Base-by-base conservation (phyloP, 768 basidiomycete species). In the Leccinellum albellum region DNA sequence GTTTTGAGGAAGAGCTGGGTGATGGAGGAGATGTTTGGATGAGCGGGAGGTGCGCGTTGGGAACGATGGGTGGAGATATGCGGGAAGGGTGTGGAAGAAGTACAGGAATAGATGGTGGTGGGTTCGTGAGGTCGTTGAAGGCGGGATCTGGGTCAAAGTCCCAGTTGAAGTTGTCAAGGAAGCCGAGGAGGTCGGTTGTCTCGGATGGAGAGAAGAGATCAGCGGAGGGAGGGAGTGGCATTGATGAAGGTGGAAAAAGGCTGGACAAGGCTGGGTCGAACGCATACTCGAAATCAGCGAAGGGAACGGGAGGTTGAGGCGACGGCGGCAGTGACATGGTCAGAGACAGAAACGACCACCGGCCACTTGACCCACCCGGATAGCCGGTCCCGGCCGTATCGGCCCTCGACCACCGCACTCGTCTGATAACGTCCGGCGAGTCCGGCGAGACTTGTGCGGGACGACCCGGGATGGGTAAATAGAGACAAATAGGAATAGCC, bases 161-260 rank as follows among this genome's bases (percentile, higher is more conserved):
- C 84, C 84, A 86, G 64, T 77, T 80, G 65, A 91, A 89, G 71
- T 85, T 86, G 73, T 92, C 89, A 69, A 93, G 82, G 69, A 93
- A 93, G 55, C 87, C 86, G 58, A 91, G 79, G 53, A 93, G 76
- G 71, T 90, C 85, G 0, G 85, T 87, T 6, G 88, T 88, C 73
- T 93, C 91, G 59, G 85, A 80, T 0, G 83, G 78, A 9, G 89
- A 88, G 71, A 93, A 89, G 61, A 93, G 84, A 68, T 88, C 88
- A 24, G 87, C 84, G 7, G 89, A 88, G 0, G 88, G 75, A 0
- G 88, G 87, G 0, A 89, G 69, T 0, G 87, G 82, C 0, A 82
- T 79, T 0, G 84, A 82, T 13, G 80, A 76, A 0, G 86, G 83
- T 6, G 71, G 67, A 60, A 88, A 88, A n/a, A 87, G 57, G 50